A percentile compares a stretch with the other conserved stretches of the same genome.
These are phyloP conservation scores for Salvia splendens DNA, from an alignment of 257 asterid genomes.

Conservation along the genomic window DNA sequence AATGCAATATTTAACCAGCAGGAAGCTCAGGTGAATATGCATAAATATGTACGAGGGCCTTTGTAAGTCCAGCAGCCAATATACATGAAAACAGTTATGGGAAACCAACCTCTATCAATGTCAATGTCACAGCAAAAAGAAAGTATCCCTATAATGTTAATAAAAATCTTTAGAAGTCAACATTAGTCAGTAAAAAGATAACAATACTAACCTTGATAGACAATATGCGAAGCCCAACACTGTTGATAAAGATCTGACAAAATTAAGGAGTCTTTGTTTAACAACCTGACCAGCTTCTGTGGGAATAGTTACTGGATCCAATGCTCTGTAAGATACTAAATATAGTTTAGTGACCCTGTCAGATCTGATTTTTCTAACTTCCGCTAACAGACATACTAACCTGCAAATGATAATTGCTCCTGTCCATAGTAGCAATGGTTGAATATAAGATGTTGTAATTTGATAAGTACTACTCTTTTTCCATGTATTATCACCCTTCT, in stretches of 20 bases:
- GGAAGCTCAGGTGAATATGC: not conserved
- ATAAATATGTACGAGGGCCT: conserved; percentile 11
- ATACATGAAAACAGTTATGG: not conserved
- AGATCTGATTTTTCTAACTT: conserved; percentile 6
- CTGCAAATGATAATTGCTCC: conserved; percentile 90
- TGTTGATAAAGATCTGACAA: conserved; percentile 85
- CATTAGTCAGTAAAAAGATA: conserved; percentile 23
- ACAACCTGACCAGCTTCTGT: conserved; percentile 85
- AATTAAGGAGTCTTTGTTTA: conserved; percentile 77
- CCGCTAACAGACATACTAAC: conserved; percentile 47
- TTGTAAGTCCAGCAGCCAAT: not conserved
- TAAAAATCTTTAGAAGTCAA: not conserved
- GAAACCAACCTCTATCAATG: conserved; percentile 10
- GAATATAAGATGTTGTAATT: conserved; percentile 71
- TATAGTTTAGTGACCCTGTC: conserved; percentile 31
- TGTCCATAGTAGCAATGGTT: conserved; percentile 80
- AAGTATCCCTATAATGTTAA: conserved; percentile 15
- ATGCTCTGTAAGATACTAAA: conserved; percentile 57
- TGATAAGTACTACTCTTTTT: conserved; percentile 74
- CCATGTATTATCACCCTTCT: conserved; percentile 83
- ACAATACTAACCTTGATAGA: conserved; percentile 66
- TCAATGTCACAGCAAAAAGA: conserved; percentile 24
- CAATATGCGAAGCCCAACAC: conserved; percentile 90
- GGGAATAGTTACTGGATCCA: conserved; percentile 82
- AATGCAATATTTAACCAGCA: not conserved